A percentile compares a stretch with the other conserved stretches of the same genome.
Conservation (phyloP, 139 green algal genomes). For the Chlamydomonas sp. region DNA sequence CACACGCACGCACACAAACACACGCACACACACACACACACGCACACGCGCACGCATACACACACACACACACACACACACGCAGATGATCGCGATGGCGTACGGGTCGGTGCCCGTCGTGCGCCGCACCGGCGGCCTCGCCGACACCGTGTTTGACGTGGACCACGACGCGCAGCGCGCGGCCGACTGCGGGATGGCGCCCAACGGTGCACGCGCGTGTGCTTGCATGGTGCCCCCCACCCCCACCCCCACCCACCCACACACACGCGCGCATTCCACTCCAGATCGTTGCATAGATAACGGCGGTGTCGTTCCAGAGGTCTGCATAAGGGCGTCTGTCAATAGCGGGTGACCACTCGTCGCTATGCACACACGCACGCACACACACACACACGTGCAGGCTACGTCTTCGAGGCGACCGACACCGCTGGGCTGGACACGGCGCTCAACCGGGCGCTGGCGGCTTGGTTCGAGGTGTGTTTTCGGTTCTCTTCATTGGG, state of each 20-base stretch:
- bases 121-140: slow-evolving; percentile 81
- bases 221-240: too few species aligned
- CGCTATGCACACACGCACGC: background rate
- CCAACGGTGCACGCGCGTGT: background rate
- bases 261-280: too few species aligned
- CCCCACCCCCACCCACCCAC: too few species aligned
- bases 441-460: slow-evolving; percentile 67
- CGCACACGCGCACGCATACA: background rate
- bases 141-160: slow-evolving; percentile 82
- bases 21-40: too few species aligned
- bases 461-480: slow-evolving; percentile 29
- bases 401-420: slow-evolving; percentile 86
- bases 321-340: too few species aligned
- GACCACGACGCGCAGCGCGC: slow-evolving; percentile 71
- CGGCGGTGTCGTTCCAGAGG: too few species aligned
- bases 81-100: slow-evolving; percentile 14
- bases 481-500: too few species aligned
- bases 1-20: too few species aligned
- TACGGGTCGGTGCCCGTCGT: slow-evolving; percentile 79
- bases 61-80: slow-evolving; percentile 7
- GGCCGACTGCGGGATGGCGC: too few species aligned
- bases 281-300: too few species aligned
- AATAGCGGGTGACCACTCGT: too few species aligned
- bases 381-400: slow-evolving; percentile 19
- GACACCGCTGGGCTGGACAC: slow-evolving; percentile 85